These are phyloP conservation scores for Penicillium cosmopolitanum DNA, from an alignment of 495 filamentous ascomycete genomes.

Conservation along the genomic window DNA sequence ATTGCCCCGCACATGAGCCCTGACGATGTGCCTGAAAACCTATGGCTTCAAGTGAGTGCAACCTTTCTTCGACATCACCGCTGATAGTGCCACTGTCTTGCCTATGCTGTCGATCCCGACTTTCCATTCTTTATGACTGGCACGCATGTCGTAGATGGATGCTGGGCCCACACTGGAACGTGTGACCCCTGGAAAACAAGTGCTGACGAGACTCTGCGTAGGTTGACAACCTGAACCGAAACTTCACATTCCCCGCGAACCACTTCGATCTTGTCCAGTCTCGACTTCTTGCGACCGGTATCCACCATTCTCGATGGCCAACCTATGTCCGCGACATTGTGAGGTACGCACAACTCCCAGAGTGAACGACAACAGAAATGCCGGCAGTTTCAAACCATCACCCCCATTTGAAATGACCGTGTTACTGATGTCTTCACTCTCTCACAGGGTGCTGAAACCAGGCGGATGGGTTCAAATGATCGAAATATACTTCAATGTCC, in stretches of 20 bases:
- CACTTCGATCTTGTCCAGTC: conserved; percentile 93
- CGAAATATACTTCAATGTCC: conserved; percentile 84
- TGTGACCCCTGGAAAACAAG: not conserved
- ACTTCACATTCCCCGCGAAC: conserved; percentile 73
- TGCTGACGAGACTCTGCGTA: conserved; percentile 37
- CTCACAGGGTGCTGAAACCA: conserved; percentile 58
- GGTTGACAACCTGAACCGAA: conserved; percentile 78
- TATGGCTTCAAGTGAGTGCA: conserved; percentile 66
- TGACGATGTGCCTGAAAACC: conserved; percentile 67
- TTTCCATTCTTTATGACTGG: not conserved
- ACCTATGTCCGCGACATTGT: conserved; percentile 80
- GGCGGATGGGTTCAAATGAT: conserved; percentile 92
- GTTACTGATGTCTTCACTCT: conserved; percentile 23
- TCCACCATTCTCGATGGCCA: conserved; percentile 75
- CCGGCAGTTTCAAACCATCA: not conserved
- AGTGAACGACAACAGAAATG: not conserved
- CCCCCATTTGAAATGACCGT: not conserved
- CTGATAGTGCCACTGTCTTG: not conserved
- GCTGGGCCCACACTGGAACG: not conserved
- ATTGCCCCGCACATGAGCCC: conserved; percentile 76
- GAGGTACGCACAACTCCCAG: conserved; percentile 43
- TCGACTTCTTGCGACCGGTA: conserved; percentile 75
- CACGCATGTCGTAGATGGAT: not conserved
- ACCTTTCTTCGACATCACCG: not conserved
- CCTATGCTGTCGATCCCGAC: no score